Base-by-base conservation (phyloP, 257 asterid genomes). In the Ajuga chamaepitys region DNA sequence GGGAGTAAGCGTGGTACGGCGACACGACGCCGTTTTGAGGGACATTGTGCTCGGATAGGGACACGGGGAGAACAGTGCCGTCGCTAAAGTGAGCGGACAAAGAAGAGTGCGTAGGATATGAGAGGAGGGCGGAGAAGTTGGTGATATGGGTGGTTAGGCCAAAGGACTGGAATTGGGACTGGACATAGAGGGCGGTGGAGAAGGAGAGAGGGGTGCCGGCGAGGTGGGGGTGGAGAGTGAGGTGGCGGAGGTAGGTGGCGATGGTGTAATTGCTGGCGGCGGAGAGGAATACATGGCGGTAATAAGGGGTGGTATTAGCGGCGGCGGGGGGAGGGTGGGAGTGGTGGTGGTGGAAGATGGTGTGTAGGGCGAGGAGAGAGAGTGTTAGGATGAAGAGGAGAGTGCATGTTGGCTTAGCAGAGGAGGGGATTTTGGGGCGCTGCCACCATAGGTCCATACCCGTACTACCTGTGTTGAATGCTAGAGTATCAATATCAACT, bases 1-100 rank as follows among this genome's bases (percentile, higher is more conserved):
- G 97, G 26, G 98, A 82, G 76, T 87, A 92, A 0, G 98, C 98
- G 74, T 92, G 97, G 85, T 84, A 89, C 2, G 98, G 91, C 57
- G 13, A 10, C 0, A 88, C 79, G 59, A 81, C 84, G 52, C 80
- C 91, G 26, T 64, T 63, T 12, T 17, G 56, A 37, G 82, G 41
- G 32, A 67, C 62, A 40, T 67, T 75, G 3, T 85, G 87, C 52
- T 91, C 97, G 45, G 85, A 68, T 53, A 87, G 73, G 8, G 74
- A 55, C 10, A 87, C 32, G 66, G 72, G 18, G 4, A 69, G 18
- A 8, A 63, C 42, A 11, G 83, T 73, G 52, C 83, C 91, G 79
- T 92, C 76, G 32, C 45, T 42, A 17, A 82, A 84, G 63, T 64
- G 85, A 17, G 78, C 81, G 13, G 83, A 63, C n/a, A 92, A 76